Evolutionary conservation across 225 moss, liverwort and hornwort genomes (phyloP).

Genomic region (Anthoceros angustus): DNA sequence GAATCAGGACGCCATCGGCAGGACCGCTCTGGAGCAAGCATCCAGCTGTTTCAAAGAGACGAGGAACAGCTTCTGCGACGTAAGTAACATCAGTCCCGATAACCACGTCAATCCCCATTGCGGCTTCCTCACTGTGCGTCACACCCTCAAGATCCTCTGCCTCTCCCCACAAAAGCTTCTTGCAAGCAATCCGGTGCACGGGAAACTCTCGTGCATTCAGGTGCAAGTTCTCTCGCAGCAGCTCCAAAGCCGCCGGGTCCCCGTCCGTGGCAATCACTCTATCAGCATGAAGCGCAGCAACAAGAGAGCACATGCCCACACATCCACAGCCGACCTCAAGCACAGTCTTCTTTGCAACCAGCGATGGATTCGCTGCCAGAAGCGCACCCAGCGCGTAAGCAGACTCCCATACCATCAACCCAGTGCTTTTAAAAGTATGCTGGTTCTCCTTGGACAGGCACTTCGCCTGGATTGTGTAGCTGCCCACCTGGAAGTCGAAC

Average conservation of each 20-base stretch:
- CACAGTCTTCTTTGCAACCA: constrained; percentile 36
- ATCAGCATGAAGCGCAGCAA: constrained; percentile 38
- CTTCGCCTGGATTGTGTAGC: constrained; percentile 29
- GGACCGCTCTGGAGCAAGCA: constrained; percentile 19
- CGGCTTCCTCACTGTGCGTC: constrained; percentile 6
- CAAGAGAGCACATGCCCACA: constrained; percentile 70
- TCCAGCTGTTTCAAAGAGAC: constrained; percentile 58
- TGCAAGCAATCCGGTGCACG: constrained; percentile 29
- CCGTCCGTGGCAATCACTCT: constrained; percentile 62
- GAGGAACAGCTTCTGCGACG: constrained; percentile 66
- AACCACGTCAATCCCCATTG: constrained; percentile 48
- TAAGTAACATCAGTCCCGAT: constrained; percentile 85
- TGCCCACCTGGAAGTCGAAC: constrained; percentile 35
- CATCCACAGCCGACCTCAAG: constrained; percentile 95
- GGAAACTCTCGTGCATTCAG: constrained; percentile 40
- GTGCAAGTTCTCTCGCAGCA: constrained; percentile 54
- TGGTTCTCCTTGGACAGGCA: constrained; percentile 67
- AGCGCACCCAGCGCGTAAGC: constrained; percentile 65
- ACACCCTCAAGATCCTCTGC: constrained; percentile 34
- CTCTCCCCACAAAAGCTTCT: constrained; percentile 57
- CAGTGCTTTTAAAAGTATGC: constrained; percentile 63
- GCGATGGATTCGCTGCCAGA: constrained; percentile 43
- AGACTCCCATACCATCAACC: constrained; percentile 88
- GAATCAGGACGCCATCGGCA: constrained; percentile 20
- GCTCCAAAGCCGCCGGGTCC: constrained; percentile 35